A percentile compares a stretch with the other conserved stretches of the same genome.
phyloP scores from a whole-genome alignment of 208 protist genomes.

The Leishmania major region DNA sequence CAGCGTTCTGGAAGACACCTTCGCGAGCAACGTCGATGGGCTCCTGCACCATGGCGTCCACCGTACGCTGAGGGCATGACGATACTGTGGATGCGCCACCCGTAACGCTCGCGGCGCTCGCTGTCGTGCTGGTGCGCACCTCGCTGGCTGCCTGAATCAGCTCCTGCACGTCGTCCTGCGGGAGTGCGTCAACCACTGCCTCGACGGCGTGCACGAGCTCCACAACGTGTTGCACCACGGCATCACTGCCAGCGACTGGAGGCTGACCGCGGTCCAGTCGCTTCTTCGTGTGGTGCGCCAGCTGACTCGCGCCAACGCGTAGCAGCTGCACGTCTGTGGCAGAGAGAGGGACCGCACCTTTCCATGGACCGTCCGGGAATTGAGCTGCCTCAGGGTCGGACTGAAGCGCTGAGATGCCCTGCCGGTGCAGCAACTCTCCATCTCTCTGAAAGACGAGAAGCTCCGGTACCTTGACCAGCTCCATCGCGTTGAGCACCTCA shows the following conservation, averaged over 20 bases:
- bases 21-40: conserved; percentile 9
- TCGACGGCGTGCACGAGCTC: conserved; percentile 45
- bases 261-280: conserved; percentile 28
- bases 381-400: conserved; percentile 46
- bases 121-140: conserved; percentile 13
- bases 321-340: conserved; percentile 61
- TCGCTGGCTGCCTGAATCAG: conserved; percentile 17
- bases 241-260: conserved; percentile 13
- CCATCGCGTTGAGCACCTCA: conserved; percentile 31
- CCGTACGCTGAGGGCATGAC: neutral
- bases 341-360: conserved; percentile 42
- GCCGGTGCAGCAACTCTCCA: conserved; percentile 52
- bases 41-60: conserved; percentile 24
- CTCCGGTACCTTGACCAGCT: conserved; percentile 39
- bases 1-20: conserved; percentile 40
- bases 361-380: conserved; percentile 61
- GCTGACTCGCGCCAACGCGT: conserved; percentile 31
- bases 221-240: conserved; percentile 35
- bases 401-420: conserved; percentile 62
- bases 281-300: conserved; percentile 70
- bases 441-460: conserved; percentile 59
- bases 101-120: neutral
- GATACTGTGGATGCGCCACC: neutral
- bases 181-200: conserved; percentile 40
- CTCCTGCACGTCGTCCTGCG: conserved; percentile 39